Evolutionary conservation across 2,329 filamentous ascomycete species (phyloP), one percentile per base, ranked within the genome.

Genomic region (Aspergillus hiratsukae): DNA sequence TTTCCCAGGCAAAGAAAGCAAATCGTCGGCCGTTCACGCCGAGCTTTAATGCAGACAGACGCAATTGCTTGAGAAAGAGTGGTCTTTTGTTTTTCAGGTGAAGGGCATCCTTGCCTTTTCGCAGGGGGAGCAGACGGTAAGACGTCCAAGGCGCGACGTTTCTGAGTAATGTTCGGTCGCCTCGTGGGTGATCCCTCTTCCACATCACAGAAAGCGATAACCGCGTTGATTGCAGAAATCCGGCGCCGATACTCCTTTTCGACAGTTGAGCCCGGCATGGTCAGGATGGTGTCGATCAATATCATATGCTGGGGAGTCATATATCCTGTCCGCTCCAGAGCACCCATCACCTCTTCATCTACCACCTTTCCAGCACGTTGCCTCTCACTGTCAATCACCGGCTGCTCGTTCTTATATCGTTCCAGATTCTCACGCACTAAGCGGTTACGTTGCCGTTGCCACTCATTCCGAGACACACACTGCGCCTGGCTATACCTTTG

Each of bases 211-310:
- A 69, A 61, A 10, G 58, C 60, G 56, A 55, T 64, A 28, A 63
- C 57, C 27, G 58, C 61, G 60, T 67, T 64, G 48, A 68, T 66
- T 51, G 55, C 57, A 46, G 58, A 29, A 53, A 68, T 69, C 49
- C 61, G 53, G 35, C 61, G 61, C 53, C 62, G 28, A 58, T 59
- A 61, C 54, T 69, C 65, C 49, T 57, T 57, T 60, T 64, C 55
- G 21, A 65, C 19, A 1, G 55, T 67, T 21, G 49, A 48, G 48
- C 63, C 61, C 7, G 60, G 61, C 48, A 67, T 60, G 9, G 60
- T 66, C 35, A 68, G 55, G 11, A 64, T 55, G 40, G 35, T 58
- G 41, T 68, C 60, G 41, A 69, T 64, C 35, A 68, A 43, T 31
- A 52, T 60, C 40, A 67, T 55, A 61, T 66, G 52, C 56, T 68